Conservation (phyloP, 2,329 filamentous ascomycete species). For the Calonectria naviculata region DNA sequence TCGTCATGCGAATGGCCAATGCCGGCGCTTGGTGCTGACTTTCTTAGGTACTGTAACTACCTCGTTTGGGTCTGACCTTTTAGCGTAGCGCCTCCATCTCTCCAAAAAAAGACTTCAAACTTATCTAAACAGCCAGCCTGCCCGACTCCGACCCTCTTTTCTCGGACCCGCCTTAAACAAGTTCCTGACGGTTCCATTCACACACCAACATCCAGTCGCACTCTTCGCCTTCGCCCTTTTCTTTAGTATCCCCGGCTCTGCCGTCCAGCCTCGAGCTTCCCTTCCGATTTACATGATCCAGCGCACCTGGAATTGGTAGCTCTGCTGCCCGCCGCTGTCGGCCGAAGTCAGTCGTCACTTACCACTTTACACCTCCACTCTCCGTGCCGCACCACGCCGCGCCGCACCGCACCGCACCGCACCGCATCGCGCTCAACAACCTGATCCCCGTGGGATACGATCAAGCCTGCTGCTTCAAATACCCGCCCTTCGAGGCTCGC, state of each 20-base stretch:
- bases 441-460: not conserved
- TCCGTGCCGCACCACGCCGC: not conserved
- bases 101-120: slow-evolving; percentile 1
- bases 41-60: not conserved
- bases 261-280: not conserved
- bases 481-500: not conserved
- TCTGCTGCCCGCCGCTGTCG: not conserved
- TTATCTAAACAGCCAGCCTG: slow-evolving; percentile 3
- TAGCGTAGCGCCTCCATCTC: slow-evolving; percentile 20
- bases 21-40: slow-evolving; percentile 4
- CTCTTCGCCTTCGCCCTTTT: not conserved
- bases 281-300: not conserved
- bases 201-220: slow-evolving; percentile 9
- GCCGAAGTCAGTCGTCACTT: not conserved
- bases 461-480: not conserved
- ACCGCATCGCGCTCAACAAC: slow-evolving; percentile 5
- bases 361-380: not conserved
- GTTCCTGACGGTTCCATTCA: slow-evolving; percentile 17
- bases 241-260: not conserved
- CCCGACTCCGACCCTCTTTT: slow-evolving; percentile 4
- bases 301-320: not conserved
- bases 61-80: not conserved
- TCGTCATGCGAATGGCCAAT: not conserved
- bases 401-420: slow-evolving; percentile 5
- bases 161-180: slow-evolving; percentile 13